Evolutionary conservation across 441 rosid genomes (phyloP).

Genomic region (Oxalis stricta): DNA sequence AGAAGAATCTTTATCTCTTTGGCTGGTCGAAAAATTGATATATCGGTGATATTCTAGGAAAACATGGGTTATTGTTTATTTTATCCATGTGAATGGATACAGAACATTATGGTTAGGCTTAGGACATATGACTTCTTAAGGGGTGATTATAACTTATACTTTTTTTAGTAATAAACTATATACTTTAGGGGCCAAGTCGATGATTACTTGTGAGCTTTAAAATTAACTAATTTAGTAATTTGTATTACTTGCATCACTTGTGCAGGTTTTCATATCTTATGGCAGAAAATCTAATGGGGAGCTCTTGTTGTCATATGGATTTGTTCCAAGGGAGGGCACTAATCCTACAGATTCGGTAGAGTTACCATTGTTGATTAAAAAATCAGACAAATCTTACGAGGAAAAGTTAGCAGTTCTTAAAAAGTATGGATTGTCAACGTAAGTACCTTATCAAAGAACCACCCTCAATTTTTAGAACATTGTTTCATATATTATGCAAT

Average conservation of each 20-base stretch:
- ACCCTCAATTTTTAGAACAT: background rate
- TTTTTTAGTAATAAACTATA: too few relatives aligned
- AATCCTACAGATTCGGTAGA: conserved; percentile 89
- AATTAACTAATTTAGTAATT: too few relatives aligned
- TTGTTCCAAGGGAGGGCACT: conserved; percentile 89
- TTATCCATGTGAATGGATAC: too few relatives aligned
- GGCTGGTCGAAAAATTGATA: background rate
- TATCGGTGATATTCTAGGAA: background rate
- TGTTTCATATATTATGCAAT: background rate
- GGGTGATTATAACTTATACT: too few relatives aligned
- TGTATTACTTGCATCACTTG: conserved; percentile 6
- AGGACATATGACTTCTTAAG: too few relatives aligned
- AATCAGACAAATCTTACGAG: conserved; percentile 60
- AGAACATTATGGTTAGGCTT: too few relatives aligned
- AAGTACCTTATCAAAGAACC: conserved; percentile 11
- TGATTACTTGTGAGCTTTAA: too few relatives aligned
- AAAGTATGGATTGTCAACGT: conserved; percentile 80
- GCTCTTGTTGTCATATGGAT: conserved; percentile 82
- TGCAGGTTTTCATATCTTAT: conserved; percentile 96
- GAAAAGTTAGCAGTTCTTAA: conserved; percentile 66
- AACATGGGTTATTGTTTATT: too few relatives aligned
- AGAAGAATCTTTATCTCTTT: conserved; percentile 2
- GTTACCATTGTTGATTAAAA: conserved; percentile 52
- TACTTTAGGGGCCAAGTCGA: too few relatives aligned
- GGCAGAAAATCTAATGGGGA: conserved; percentile 94